phyloP scores from a whole-genome alignment of 495 filamentous ascomycete genomes.

The Penicillium turbatum region DNA sequence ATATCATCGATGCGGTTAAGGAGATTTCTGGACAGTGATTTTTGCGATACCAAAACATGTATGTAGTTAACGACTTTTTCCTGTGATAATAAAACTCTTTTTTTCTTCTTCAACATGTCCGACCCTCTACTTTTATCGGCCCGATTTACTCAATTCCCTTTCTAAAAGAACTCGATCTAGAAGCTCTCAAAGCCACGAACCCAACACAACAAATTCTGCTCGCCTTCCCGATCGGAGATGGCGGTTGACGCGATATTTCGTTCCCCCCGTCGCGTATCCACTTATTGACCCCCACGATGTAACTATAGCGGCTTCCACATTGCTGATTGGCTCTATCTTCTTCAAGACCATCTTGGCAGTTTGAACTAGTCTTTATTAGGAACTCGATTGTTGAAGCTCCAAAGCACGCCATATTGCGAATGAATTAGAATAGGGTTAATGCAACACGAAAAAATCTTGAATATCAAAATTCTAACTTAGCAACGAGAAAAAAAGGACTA shows the following conservation, averaged over 20 bases:
- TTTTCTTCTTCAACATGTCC: neutral
- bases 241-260: neutral
- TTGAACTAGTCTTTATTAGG: neutral
- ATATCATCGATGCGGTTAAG: constrained; percentile 30
- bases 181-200: neutral
- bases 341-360: neutral
- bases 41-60: neutral
- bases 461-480: neutral
- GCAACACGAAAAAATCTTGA: no score
- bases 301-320: neutral
- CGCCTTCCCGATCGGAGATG: neutral
- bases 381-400: neutral
- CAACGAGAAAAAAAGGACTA: neutral
- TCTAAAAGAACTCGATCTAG: neutral
- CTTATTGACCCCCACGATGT: neutral
- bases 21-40: constrained; percentile 23
- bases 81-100: neutral
- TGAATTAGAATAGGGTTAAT: neutral
- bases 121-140: neutral
- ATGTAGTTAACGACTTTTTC: neutral
- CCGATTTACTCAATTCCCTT: neutral
- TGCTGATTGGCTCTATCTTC: neutral
- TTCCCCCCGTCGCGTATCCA: neutral
- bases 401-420: constrained; percentile 5
- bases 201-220: neutral